Evolutionary conservation across 768 basidiomycete species (phyloP).

Genomic region (Boletellus sp.): DNA sequence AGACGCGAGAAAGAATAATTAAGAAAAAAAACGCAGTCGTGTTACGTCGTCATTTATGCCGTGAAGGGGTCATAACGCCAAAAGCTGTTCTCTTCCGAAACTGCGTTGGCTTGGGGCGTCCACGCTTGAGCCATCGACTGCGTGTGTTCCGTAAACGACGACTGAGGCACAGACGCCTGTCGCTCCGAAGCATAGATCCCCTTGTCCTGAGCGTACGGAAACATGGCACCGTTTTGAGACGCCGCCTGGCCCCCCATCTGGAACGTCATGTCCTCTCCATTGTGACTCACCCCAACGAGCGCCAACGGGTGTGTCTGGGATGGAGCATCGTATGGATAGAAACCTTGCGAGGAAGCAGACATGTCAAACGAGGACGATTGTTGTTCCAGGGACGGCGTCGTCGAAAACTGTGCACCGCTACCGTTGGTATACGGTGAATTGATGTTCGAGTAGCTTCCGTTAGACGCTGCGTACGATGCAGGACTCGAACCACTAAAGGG

Average conservation of each 20-base stretch:
- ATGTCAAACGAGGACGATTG: constrained; percentile 20
- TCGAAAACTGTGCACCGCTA: constrained; percentile 13
- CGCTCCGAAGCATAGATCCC: constrained; percentile 24
- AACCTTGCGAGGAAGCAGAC: constrained; percentile 13
- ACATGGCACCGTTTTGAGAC: constrained; percentile 17
- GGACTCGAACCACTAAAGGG: constrained; percentile 22
- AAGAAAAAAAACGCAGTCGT: not conserved
- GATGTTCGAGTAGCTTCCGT: constrained; percentile 21
- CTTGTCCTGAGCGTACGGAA: constrained; percentile 22
- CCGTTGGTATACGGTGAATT: constrained; percentile 25
- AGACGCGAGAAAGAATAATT: not conserved
- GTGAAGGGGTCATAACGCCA: constrained; percentile 29
- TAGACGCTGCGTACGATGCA: constrained; percentile 24
- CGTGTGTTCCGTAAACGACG: constrained; percentile 17
- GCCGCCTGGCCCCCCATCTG: constrained; percentile 15
- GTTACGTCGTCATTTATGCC: constrained; percentile 9
- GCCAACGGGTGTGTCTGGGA: constrained; percentile 16
- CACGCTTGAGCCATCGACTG: constrained; percentile 16
- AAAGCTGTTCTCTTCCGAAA: constrained; percentile 18
- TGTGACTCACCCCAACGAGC: constrained; percentile 16
- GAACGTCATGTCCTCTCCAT: constrained; percentile 15
- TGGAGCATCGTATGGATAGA: constrained; percentile 22
- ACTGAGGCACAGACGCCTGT: constrained; percentile 16
- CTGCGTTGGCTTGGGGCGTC: constrained; percentile 13
- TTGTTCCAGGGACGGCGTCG: constrained; percentile 21